Conservation (phyloP, 257 asterid species). For the Gentiana macrophylla region DNA sequence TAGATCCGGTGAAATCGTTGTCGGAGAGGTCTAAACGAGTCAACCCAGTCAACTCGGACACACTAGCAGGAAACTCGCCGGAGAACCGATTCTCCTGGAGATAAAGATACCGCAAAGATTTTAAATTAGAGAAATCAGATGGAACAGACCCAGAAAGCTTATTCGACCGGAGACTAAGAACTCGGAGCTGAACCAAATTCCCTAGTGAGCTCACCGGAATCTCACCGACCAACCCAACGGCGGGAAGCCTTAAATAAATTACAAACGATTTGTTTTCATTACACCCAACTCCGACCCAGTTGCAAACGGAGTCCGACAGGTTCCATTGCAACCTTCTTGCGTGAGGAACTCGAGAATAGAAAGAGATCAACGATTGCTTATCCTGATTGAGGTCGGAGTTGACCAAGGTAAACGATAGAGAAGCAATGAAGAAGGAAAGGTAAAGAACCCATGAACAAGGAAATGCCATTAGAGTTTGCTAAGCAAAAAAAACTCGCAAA, state of each 20-base stretch:
- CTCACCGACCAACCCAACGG: conserved; percentile 74
- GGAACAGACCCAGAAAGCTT: conserved; percentile 65
- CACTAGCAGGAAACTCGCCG: conserved; percentile 52
- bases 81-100: conserved; percentile 58
- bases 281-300: conserved; percentile 77
- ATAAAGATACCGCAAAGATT: conserved; percentile 57
- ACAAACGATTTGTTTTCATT: conserved; percentile 55
- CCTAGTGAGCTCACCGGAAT: conserved; percentile 60
- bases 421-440: background rate
- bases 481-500: background rate
- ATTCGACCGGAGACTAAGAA: conserved; percentile 80
- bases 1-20: conserved; percentile 62
- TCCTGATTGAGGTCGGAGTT: conserved; percentile 64
- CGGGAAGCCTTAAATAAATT: conserved; percentile 61
- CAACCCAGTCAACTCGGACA: conserved; percentile 55
- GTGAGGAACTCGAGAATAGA: conserved; percentile 52
- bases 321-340: conserved; percentile 71
- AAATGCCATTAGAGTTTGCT: background rate
- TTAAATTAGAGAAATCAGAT: conserved; percentile 52
- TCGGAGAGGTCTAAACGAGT: conserved; percentile 64
- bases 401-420: conserved; percentile 8
- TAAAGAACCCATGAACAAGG: background rate
- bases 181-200: conserved; percentile 54
- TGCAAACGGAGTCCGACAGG: conserved; percentile 49
- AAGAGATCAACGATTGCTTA: conserved; percentile 67